phyloP scores from a whole-genome alignment of 345 rosid species.

The Aquilaria malaccensis region DNA sequence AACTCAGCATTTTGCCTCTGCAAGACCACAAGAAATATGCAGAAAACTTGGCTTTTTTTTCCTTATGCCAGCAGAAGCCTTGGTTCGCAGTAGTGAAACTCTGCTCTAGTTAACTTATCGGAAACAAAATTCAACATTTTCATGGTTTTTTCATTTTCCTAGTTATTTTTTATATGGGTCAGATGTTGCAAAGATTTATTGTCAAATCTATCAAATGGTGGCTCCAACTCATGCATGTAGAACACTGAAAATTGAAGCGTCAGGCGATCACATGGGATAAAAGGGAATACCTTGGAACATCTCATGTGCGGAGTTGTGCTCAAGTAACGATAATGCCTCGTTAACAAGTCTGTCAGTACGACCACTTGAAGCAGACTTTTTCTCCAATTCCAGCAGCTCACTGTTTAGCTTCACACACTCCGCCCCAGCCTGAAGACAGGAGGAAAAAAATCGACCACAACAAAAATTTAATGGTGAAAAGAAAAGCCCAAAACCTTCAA shows the following conservation, averaged over 20 bases:
- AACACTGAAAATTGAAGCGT: not conserved
- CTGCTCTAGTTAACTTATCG: not conserved
- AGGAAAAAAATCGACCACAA: not conserved
- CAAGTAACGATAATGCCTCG: constrained; percentile 46
- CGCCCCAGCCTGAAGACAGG: constrained; percentile 38
- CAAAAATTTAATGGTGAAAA: not conserved
- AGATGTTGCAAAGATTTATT: too few species aligned
- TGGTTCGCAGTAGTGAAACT: too few species aligned
- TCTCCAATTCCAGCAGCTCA: constrained; percentile 57
- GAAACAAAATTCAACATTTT: not conserved
- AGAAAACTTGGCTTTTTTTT: too few species aligned
- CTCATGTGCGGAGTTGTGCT: constrained; percentile 34
- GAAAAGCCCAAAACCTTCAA: not conserved
- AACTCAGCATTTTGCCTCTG: too few species aligned
- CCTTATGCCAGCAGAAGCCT: too few species aligned
- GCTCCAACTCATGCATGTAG: not conserved
- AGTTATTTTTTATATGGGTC: too few species aligned
- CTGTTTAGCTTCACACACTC: constrained; percentile 51
- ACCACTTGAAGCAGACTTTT: constrained; percentile 37
- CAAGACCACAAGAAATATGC: too few species aligned
- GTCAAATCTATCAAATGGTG: not conserved
- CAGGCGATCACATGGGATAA: not conserved
- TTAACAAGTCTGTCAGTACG: constrained; percentile 35
- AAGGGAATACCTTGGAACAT: constrained; percentile 53
- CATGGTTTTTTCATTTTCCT: not conserved